Percentiles rank a stretch among this genome's conserved stretches.
phyloP scores from a whole-genome alignment of 1,284 basidiomycete species.

The Puccinia novopanici region DNA sequence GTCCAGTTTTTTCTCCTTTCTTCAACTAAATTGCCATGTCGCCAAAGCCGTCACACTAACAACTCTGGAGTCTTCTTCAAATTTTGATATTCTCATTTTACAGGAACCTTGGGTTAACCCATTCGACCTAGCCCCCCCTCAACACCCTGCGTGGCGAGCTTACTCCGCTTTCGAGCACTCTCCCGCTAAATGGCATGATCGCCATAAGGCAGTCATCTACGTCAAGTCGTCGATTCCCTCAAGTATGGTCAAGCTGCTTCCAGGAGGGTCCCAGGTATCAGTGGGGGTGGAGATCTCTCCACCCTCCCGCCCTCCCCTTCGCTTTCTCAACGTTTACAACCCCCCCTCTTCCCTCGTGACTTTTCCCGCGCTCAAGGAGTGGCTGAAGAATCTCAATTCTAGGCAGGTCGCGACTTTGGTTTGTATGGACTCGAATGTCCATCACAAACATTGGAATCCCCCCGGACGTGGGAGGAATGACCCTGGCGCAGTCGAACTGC shows the following conservation, averaged over 20 bases:
- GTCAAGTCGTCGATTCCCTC: too few species aligned
- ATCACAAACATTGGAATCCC: conserved; percentile 36
- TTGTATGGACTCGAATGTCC: not conserved
- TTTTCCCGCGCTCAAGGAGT: not conserved
- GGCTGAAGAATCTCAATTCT: not conserved
- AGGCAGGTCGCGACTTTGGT: not conserved
- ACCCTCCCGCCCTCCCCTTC: not conserved
- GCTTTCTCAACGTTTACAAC: conserved; percentile 5
- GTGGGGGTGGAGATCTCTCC: not conserved
- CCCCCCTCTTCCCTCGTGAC: not conserved
- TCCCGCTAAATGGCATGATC: too few species aligned
- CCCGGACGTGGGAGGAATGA: not conserved
- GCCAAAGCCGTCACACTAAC: not conserved
- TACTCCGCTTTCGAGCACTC: too few species aligned
- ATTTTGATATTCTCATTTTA: not conserved
- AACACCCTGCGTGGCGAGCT: too few species aligned
- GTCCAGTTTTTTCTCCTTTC: too few species aligned
- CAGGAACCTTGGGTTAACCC: not conserved
- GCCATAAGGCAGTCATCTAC: too few species aligned
- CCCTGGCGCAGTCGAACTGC: too few species aligned
- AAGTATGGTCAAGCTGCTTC: too few species aligned
- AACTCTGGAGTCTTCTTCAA: not conserved
- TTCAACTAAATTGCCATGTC: too few species aligned
- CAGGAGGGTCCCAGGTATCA: too few species aligned
- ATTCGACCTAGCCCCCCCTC: not conserved